Evolutionary conservation across 1,284 basidiomycete species (phyloP), one percentile per base, ranked within the genome.

Genomic region (Agroathelia rolfsii): DNA sequence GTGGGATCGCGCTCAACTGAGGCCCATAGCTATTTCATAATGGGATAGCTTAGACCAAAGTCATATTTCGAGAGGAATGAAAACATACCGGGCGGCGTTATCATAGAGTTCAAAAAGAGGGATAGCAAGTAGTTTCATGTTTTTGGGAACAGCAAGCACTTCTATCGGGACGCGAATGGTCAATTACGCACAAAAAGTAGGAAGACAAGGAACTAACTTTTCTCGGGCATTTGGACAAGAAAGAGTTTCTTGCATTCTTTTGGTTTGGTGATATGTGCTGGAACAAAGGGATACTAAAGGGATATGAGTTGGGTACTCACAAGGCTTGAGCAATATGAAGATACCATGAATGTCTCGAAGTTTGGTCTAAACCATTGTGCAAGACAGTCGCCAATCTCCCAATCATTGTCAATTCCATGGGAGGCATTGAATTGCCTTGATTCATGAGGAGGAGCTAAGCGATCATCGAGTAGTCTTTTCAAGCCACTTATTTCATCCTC

Each of bases 241-340:
- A 88, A 97, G 29, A 96, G 69, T 55, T 93, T 95, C 63, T 96
- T 97, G 67, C 88, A 88, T 55, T 98, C 94, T 59, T 97, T 98
- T 6, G 94, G 94, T 53, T 93, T 89, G 26, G 89, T 92, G 39
- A 96, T 86, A 58, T 98, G 94, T 25, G 92, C 88, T 1, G 94
- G 94, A 37, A 93, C 74, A 58, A 95, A 97, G 0, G 94, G 94
- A 52, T 98, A 98, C 93, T 96, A 40, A 16, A 34, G 11, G 3
- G 24, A 25, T 32, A 18, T 22, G 36, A 25, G 35, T 23, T 34
- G 40, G 24, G 34, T 33, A n/a, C n/a, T n/a, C n/a, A n/a, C n/a
- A n/a, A n/a, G n/a, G n/a, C n/a, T n/a, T n/a, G n/a, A n/a, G n/a
- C n/a, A n/a, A 28, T 6, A 12, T n/a, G 11, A 11, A 64, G 83